phyloP scores from a whole-genome alignment of 169 alveolate species.

The Cryptosporidium ubiquitum region DNA sequence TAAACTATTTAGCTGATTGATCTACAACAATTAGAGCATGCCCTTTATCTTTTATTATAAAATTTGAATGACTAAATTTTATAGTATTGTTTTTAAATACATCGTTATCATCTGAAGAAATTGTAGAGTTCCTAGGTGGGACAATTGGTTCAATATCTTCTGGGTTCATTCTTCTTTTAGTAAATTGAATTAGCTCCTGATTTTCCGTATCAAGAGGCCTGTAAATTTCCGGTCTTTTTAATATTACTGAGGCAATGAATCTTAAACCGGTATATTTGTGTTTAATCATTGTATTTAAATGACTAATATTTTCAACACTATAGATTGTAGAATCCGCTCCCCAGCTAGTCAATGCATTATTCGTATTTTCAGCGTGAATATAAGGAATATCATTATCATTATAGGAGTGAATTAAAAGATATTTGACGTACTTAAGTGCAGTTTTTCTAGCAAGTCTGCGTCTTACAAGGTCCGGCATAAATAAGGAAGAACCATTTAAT shows the following conservation, averaged over 20 bases:
- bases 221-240: slow-evolving; percentile 37
- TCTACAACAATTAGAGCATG: background rate
- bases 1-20: background rate
- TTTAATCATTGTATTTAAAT: slow-evolving; percentile 27
- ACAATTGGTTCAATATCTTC: slow-evolving; percentile 29
- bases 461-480: slow-evolving; percentile 51
- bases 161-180: slow-evolving; percentile 22
- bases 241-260: slow-evolving; percentile 41
- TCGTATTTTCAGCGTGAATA: slow-evolving; percentile 64
- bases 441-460: slow-evolving; percentile 31
- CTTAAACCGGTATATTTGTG: slow-evolving; percentile 62
- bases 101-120: background rate
- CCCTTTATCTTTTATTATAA: background rate
- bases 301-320: slow-evolving; percentile 8
- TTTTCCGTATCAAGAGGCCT: slow-evolving; percentile 60
- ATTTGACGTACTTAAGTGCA: slow-evolving; percentile 1
- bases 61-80: background rate
- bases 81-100: background rate
- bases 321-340: background rate
- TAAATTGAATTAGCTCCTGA: slow-evolving; percentile 6
- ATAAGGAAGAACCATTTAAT: slow-evolving; percentile 52
- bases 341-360: slow-evolving; percentile 37
- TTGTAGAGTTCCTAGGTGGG: slow-evolving; percentile 24
- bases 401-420: slow-evolving; percentile 22
- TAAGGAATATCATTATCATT: slow-evolving; percentile 10